phyloP scores from a whole-genome alignment of 148 eudicot genomes.

The Cornus florida region DNA sequence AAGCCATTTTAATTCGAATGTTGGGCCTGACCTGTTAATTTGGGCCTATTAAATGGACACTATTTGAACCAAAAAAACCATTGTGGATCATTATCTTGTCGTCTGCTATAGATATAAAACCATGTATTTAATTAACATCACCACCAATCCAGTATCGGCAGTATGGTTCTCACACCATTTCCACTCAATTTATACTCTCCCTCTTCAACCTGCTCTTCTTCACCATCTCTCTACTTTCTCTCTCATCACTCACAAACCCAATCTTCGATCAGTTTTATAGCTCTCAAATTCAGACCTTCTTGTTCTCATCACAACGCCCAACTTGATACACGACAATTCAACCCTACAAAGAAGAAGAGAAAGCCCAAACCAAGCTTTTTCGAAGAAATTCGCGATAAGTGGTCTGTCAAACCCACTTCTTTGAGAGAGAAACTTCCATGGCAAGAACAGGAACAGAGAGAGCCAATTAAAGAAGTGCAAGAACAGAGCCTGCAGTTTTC shows the following conservation, averaged over 20 bases:
- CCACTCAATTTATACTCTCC: conserved; percentile 17
- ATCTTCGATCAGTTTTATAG: conserved; percentile 19
- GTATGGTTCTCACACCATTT: conserved; percentile 21
- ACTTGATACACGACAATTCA: conserved; percentile 24
- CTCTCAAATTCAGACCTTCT: conserved; percentile 34
- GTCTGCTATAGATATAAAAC: not conserved
- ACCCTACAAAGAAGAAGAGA: conserved; percentile 43
- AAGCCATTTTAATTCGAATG: not conserved
- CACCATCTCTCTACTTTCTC: conserved; percentile 16
- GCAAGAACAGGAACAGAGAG: conserved; percentile 40
- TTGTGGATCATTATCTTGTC: not conserved
- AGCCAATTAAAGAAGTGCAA: conserved; percentile 15
- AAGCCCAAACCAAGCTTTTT: conserved; percentile 82
- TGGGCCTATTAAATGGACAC: not conserved
- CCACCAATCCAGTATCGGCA: not conserved
- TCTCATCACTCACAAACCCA: conserved; percentile 20
- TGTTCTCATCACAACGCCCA: conserved; percentile 38
- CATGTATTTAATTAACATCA: not conserved
- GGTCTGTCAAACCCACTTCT: conserved; percentile 60
- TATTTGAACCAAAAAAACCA: not conserved
- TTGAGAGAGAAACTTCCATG: conserved; percentile 62
- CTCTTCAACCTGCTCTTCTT: conserved; percentile 10
- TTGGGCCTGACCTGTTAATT: not conserved
- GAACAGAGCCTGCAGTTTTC: not conserved
- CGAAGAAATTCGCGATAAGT: conserved; percentile 77